Percentiles rank a stretch among this genome's conserved stretches.
Conservation (phyloP, 495 filamentous ascomycete species). For the Podospora bellae-mahoneyi region DNA sequence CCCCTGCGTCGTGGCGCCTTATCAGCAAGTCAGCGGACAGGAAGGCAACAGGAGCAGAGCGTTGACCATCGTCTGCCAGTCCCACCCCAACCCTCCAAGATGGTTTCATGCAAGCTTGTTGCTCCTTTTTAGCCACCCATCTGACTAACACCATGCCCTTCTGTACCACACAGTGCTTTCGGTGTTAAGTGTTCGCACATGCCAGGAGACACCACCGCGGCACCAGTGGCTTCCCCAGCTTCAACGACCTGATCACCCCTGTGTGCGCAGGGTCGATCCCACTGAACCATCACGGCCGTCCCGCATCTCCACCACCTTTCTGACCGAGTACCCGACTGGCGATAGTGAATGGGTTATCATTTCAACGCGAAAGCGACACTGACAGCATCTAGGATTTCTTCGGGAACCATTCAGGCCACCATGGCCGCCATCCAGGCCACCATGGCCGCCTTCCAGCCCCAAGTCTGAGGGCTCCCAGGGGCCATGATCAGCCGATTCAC, state of each 20-base stretch:
- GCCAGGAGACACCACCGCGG: not conserved
- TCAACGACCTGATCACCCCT: not conserved
- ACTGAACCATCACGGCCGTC: not conserved
- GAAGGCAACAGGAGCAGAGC: not conserved
- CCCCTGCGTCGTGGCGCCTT: not conserved
- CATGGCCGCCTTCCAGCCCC: not conserved
- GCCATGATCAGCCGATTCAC: not conserved
- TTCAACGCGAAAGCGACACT: too few relatives aligned
- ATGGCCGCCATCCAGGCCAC: not conserved
- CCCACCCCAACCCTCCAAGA: not conserved
- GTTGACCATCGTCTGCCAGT: not conserved
- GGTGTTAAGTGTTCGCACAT: not conserved
- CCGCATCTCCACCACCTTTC: not conserved
- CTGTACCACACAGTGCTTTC: not conserved
- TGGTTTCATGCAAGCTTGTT: constrained; percentile 3
- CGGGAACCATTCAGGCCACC: not conserved
- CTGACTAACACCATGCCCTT: not conserved
- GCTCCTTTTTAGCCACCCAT: not conserved
- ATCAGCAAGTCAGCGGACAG: not conserved
- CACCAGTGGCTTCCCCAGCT: not conserved
- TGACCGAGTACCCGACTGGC: not conserved
- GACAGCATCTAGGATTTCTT: not conserved
- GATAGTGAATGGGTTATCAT: not conserved
- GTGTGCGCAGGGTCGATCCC: not conserved
- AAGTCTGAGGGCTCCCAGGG: not conserved